Evolutionary conservation across 2,329 filamentous ascomycete genomes (phyloP).

Genomic region (Fusarium sp.): DNA sequence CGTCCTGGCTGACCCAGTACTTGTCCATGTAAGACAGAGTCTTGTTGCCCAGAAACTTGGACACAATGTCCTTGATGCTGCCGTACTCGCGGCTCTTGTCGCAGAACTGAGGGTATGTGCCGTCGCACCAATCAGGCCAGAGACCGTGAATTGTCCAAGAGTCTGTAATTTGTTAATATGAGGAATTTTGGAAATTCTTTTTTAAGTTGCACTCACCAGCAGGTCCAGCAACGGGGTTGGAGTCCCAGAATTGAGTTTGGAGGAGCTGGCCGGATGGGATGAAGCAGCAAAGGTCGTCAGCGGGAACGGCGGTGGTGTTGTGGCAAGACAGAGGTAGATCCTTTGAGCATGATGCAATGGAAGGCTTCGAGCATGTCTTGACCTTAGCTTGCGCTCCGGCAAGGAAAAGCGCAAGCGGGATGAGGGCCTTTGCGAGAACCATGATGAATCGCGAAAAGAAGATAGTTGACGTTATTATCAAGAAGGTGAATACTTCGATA

Average conservation of each 20-base stretch:
- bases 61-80: slow-evolving; percentile 75
- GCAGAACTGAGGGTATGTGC: slow-evolving; percentile 77
- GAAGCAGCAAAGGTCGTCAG: slow-evolving; percentile 77
- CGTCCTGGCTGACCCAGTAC: slow-evolving; percentile 79
- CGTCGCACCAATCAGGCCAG: slow-evolving; percentile 77
- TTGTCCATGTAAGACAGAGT: slow-evolving; percentile 75
- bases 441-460: slow-evolving; percentile 18
- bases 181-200: accelerated
- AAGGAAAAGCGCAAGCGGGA: slow-evolving; percentile 28
- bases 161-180: slow-evolving; percentile 55
- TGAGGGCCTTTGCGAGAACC: slow-evolving; percentile 14
- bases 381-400: slow-evolving; percentile 11
- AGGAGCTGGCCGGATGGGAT: slow-evolving; percentile 78
- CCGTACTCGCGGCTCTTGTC: slow-evolving; percentile 71
- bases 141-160: slow-evolving; percentile 83
- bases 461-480: neutral
- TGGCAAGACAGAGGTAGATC: slow-evolving; percentile 62
- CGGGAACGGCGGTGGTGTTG: slow-evolving; percentile 66
- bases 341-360: slow-evolving; percentile 30
- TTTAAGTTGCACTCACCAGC: slow-evolving; percentile 26
- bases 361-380: no score
- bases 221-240: slow-evolving; percentile 73
- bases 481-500: neutral
- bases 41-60: slow-evolving; percentile 63
- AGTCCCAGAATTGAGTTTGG: slow-evolving; percentile 84